phyloP scores from a whole-genome alignment of 1,284 basidiomycete genomes.

The Ustilago esculenta region DNA sequence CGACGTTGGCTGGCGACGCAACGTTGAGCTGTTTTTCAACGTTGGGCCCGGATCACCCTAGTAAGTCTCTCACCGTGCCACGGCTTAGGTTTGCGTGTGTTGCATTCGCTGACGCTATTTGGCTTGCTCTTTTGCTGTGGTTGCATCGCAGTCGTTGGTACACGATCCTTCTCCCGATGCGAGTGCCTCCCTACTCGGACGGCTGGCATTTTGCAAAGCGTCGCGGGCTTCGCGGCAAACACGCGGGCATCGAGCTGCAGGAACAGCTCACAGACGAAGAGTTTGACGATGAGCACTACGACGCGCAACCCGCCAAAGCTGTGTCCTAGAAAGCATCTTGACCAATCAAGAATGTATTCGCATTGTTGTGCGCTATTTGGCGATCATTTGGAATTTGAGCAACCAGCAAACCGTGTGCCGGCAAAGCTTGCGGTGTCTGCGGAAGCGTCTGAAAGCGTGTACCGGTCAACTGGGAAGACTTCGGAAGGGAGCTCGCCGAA shows the following conservation, averaged over 20 bases:
- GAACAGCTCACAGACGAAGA: conserved; percentile 72
- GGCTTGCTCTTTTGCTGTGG: background rate
- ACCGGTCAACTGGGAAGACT: too few relatives aligned
- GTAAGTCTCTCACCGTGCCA: conserved; percentile 3
- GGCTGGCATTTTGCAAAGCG: conserved; percentile 83
- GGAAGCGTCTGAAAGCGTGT: too few relatives aligned
- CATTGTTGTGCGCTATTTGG: too few relatives aligned
- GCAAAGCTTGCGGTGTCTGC: too few relatives aligned
- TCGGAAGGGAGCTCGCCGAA: background rate
- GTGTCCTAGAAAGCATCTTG: background rate
- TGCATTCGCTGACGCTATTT: conserved; percentile 5
- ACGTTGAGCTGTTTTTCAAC: conserved; percentile 89
- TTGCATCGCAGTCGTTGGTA: conserved; percentile 74
- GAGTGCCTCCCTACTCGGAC: conserved; percentile 83
- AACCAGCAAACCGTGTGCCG: too few relatives aligned
- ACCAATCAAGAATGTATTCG: too few relatives aligned
- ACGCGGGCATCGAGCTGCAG: conserved; percentile 69
- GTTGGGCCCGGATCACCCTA: conserved; percentile 71
- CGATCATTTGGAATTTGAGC: too few relatives aligned
- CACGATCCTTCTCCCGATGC: conserved; percentile 82
- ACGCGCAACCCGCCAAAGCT: background rate
- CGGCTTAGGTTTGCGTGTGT: too few relatives aligned
- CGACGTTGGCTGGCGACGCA: conserved; percentile 79
- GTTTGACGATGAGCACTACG: conserved; percentile 31
- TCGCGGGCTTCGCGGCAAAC: conserved; percentile 70